These are phyloP conservation scores for Penicillium roqueforti DNA, from an alignment of 495 filamentous ascomycete genomes.

Conservation along the genomic window DNA sequence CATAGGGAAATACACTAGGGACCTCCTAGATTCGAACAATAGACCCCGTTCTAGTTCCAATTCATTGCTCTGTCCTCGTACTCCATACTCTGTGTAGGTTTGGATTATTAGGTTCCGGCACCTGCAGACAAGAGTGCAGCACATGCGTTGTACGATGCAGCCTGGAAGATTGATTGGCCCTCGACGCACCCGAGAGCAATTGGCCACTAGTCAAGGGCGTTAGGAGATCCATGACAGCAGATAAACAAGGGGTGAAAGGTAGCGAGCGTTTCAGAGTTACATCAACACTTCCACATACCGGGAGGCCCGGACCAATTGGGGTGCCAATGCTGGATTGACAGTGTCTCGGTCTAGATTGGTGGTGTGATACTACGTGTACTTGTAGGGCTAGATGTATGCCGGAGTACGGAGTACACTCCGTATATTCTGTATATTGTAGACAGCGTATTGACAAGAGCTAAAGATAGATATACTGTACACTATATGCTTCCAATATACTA, in stretches of 20 bases:
- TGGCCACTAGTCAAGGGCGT: background rate
- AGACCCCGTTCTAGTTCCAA: background rate
- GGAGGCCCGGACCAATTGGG: background rate
- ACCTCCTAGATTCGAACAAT: conserved; percentile 5
- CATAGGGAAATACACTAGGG: background rate
- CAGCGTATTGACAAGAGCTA: background rate
- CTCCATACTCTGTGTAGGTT: conserved; percentile 1
- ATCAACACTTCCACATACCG: conserved; percentile 5
- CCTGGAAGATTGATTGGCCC: background rate
- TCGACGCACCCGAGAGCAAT: conserved; percentile 9
- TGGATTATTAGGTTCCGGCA: background rate
- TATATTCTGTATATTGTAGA: background rate
- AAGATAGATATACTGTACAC: background rate
- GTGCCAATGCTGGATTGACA: background rate
- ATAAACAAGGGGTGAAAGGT: conserved; percentile 4
- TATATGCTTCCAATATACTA: background rate
- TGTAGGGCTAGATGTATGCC: background rate
- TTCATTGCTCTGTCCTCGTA: background rate
- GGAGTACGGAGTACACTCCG: too few species aligned
- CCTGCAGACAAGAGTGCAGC: conserved; percentile 7
- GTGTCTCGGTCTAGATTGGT: background rate
- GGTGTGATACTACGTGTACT: too few species aligned
- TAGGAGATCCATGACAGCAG: conserved; percentile 2
- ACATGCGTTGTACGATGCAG: background rate
- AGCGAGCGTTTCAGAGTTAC: conserved; percentile 10